Percentiles rank a stretch among this genome's conserved stretches.
Conservation (phyloP, 2,329 filamentous ascomycete genomes). For the Setomelanomma holmii region DNA sequence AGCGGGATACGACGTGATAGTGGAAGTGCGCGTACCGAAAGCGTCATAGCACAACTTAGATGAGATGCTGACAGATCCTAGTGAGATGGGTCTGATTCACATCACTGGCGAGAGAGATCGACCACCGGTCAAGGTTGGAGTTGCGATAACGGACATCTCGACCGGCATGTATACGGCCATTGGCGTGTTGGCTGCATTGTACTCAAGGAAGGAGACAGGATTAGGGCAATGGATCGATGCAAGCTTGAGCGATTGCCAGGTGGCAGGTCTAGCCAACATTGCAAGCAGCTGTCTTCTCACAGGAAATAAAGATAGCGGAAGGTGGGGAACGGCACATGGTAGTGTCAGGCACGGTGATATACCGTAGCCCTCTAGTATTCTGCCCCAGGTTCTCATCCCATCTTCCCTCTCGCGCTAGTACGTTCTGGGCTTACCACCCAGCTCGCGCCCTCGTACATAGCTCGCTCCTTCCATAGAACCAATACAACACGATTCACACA, state of each 20-base stretch:
- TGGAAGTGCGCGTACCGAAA: no score
- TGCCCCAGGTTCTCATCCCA: no score
- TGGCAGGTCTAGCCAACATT: conserved; percentile 89
- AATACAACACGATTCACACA: no score
- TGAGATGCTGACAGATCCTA: no score
- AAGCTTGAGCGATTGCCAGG: conserved; percentile 89
- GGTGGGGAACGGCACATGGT: conserved; percentile 97
- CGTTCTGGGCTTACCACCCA: no score
- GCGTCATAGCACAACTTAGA: no score
- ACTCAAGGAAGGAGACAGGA: conserved; percentile 76
- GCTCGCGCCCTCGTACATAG: no score
- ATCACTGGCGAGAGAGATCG: conserved; percentile 90
- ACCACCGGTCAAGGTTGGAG: conserved; percentile 95
- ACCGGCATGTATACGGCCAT: conserved; percentile 95
- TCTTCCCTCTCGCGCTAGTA: no score
- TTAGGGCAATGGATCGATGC: conserved; percentile 92
- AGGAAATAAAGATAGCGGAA: conserved; percentile 82
- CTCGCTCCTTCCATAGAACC: no score
- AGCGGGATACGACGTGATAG: conserved; percentile 98
- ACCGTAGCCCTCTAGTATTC: no score
- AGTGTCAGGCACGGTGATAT: no score
- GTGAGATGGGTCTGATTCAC: conserved; percentile 98
- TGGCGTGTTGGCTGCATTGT: conserved; percentile 87
- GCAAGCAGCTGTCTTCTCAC: conserved; percentile 89
- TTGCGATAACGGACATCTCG: conserved; percentile 93